Evolutionary conservation across 2,329 filamentous ascomycete species (phyloP), one percentile per base, ranked within the genome.

Genomic region (Hypoxylon sp.): DNA sequence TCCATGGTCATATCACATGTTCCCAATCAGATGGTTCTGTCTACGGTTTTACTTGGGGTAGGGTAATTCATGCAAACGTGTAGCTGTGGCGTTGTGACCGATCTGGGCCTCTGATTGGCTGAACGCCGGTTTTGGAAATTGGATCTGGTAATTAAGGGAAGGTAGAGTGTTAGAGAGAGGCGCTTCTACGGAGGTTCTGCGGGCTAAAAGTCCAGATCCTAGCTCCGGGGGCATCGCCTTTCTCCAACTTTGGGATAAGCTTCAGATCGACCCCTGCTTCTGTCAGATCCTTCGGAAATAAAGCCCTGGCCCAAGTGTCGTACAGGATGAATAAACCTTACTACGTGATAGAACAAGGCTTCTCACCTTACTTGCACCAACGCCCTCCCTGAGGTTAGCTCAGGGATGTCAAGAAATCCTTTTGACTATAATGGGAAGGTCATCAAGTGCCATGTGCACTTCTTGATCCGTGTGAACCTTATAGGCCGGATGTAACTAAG

Each of bases 171-270:
- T 46, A 72, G 65, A 66, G 65, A 65, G 65, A 61, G 57, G 67
- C 67, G 67, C 60, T 68, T 68, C 60, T 65, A 64, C 70, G 70
- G 70, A 67, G 49, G 70, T 72, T 72, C 65, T 67, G 65, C 70
- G 70, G 70, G 51, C 70, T 55, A 70, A 68, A 55, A 65, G 41
- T 60, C 34, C 30, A 63, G 45, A 70, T 58, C 70, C 67, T 38
- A 63, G 70, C 62, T 36, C 57, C 38, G 43, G 50, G 49, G 43
- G 7, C 53, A 56, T 59, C 43, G 50, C 43, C 48, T 45, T 56
- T 68, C 65, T 61, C 65, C 70, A 69, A 68, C 49, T 68, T 63
- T 63, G 63, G 65, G 63, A 63, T 58, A 59, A 59, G 38, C 53
- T 60, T 48, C 58, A 68, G 58, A 65, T 62, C 52, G 25, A 25